Percentiles rank a stretch among this genome's conserved stretches.
Conservation (phyloP, 2,329 filamentous ascomycete species). For the Fusarium sarcochroum region DNA sequence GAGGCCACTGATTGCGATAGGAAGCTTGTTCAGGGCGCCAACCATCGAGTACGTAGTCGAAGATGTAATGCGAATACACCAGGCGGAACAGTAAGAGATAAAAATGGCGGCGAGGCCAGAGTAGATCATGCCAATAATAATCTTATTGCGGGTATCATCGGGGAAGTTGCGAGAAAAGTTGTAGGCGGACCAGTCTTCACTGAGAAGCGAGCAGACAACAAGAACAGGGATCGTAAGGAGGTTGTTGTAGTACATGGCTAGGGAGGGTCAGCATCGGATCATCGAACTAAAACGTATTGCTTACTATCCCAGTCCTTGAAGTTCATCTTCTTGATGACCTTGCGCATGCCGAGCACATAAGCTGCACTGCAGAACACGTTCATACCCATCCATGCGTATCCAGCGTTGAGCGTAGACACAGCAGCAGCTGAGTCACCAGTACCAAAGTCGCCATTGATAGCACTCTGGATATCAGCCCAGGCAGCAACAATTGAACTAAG, state of each 20-base stretch:
- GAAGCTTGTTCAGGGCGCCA: slow-evolving; percentile 96
- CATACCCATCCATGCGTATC: slow-evolving; percentile 97
- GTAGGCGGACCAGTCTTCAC: slow-evolving; percentile 91
- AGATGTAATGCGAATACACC: slow-evolving; percentile 97
- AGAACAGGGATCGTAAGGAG: slow-evolving; percentile 95
- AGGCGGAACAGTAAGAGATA: slow-evolving; percentile 99
- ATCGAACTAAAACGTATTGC: slow-evolving; percentile 56
- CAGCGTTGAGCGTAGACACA: slow-evolving; percentile 91
- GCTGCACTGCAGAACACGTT: slow-evolving; percentile 96
- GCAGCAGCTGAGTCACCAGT: slow-evolving; percentile 76
- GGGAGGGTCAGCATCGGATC: slow-evolving; percentile 50
- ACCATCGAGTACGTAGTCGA: slow-evolving; percentile 99
- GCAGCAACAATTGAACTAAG: slow-evolving; percentile 93
- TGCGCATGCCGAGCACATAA: slow-evolving; percentile 94
- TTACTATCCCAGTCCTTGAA: slow-evolving; percentile 99
- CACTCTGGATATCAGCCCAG: slow-evolving; percentile 96
- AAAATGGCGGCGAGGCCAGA: slow-evolving; percentile 94
- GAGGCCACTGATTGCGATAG: slow-evolving; percentile 91
- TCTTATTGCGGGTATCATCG: slow-evolving; percentile 79
- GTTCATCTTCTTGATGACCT: slow-evolving; percentile 99
- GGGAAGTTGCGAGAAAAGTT: slow-evolving; percentile 95
- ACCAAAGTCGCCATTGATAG: slow-evolving; percentile 73
- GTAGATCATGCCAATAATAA: slow-evolving; percentile 91
- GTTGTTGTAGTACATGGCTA: slow-evolving; percentile 99
- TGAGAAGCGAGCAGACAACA: slow-evolving; percentile 81